These are phyloP conservation scores for Fragaria iinumae DNA, from an alignment of 306 rosid species.

Conservation along the genomic window DNA sequence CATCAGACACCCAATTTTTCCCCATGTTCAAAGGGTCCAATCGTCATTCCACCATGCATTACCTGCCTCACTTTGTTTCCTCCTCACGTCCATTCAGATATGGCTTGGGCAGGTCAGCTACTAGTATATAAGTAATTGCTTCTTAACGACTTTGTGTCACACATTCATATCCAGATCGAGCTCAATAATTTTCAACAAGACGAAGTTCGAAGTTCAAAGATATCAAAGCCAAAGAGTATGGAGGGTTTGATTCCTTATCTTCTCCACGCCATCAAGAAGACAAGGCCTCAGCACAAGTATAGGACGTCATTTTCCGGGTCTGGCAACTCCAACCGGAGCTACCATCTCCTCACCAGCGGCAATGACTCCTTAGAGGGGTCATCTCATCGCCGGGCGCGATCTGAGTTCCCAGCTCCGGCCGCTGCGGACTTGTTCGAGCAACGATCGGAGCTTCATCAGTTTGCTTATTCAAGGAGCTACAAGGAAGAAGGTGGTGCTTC, in stretches of 20 bases:
- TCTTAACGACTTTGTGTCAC: background rate
- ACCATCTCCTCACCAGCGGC: slow-evolving; percentile 50
- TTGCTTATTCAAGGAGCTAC: slow-evolving; percentile 8
- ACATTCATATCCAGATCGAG: background rate
- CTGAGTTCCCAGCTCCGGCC: slow-evolving; percentile 54
- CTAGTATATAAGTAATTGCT: background rate
- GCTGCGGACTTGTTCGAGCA: slow-evolving; percentile 31
- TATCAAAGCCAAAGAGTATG: slow-evolving; percentile 33
- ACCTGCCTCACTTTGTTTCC: background rate
- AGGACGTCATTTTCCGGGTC: slow-evolving; percentile 42
- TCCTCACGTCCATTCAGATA: background rate
- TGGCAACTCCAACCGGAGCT: slow-evolving; percentile 55
- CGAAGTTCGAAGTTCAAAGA: background rate
- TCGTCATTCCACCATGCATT: background rate
- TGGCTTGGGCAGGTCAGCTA: background rate
- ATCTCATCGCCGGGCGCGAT: slow-evolving; percentile 65
- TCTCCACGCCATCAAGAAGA: slow-evolving; percentile 64
- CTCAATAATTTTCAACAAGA: slow-evolving; percentile 4
- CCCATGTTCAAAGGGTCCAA: background rate
- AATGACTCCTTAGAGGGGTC: slow-evolving; percentile 47
- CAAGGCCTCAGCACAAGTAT: slow-evolving; percentile 36
- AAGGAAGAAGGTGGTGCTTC: slow-evolving; percentile 4
- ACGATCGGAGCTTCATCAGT: slow-evolving; percentile 22
- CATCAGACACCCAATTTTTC: background rate
- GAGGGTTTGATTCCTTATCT: slow-evolving; percentile 87